Evolutionary conservation across 169 alveolate species (phyloP), one percentile per base, ranked within the genome.

Genomic region (Eimeria acervulina): DNA sequence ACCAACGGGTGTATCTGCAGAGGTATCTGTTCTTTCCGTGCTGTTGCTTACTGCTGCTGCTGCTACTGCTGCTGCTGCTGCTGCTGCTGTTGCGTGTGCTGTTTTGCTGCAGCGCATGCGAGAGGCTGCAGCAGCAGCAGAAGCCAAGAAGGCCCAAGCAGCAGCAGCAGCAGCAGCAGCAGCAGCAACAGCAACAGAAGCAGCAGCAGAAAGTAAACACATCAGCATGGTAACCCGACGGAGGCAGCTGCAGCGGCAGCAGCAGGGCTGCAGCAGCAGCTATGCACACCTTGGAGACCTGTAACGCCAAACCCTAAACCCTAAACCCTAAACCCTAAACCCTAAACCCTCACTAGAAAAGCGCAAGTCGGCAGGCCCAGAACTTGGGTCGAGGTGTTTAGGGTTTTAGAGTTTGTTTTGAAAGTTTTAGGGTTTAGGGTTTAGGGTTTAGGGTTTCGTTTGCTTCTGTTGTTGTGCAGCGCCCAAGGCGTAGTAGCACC

Each of bases 301-400:
- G 88, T 76, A 15, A n/a, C n/a, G n/a, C n/a, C n/a, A n/a, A 72
- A 17, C 17, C 84, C 44, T 63, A 63, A 23, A 28, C 42, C 44
- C 81, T 70, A 70, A 70, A 70, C 81, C 81, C 81, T 70, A 70
- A 70, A 70, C 81, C 81, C 81, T 70, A 70, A 70, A 70, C 81
- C 81, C 81, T 70, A 2, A 70, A 70, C 81, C 81, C 81, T 70
- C 15, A 70, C 8, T 17, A 28, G 47, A 12, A 12, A 28, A 10
- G 40, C 81, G 8, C 13, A 55, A 55, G n/a, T 17, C 31, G 26
- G 68, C 8, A 59, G 68, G 26, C 28, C 1, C 68, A 15, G 17
- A n/a, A 59, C 8, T 5, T 5, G 26, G 68, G 1, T 1, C 1
- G 12, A 0, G 2, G 28, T n/a, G 6, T 70, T 28, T 36, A 70